Percentiles rank a stretch among this genome's conserved stretches.
Conservation (phyloP, 2,329 filamentous ascomycete genomes). For the Pseudogymnoascus sp. region DNA sequence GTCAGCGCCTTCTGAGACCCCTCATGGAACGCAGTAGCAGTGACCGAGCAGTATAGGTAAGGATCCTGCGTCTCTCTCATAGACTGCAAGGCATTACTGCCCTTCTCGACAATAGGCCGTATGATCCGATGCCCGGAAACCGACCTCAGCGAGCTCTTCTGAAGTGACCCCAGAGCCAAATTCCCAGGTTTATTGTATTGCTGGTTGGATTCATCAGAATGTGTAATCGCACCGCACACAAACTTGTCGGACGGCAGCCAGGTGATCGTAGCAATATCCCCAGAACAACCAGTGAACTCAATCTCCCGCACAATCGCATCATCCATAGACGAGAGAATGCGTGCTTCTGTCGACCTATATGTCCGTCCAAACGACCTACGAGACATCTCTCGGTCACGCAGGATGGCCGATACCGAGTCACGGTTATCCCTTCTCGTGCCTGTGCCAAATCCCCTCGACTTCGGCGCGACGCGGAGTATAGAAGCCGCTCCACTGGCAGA, state of each 20-base stretch:
- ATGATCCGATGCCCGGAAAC: slow-evolving; percentile 49
- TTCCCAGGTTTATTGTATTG: slow-evolving; percentile 61
- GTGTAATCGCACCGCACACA: slow-evolving; percentile 53
- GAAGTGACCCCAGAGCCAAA: slow-evolving; percentile 45
- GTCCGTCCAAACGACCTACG: slow-evolving; percentile 17
- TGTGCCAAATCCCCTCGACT: not conserved
- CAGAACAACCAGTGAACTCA: slow-evolving; percentile 53
- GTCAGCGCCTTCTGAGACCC: slow-evolving; percentile 43
- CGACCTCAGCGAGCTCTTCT: slow-evolving; percentile 37
- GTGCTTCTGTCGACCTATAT: slow-evolving; percentile 16
- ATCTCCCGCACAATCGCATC: slow-evolving; percentile 42
- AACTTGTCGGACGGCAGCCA: slow-evolving; percentile 48
- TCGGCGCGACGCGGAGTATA: not conserved
- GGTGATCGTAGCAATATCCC: slow-evolving; percentile 49
- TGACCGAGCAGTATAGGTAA: slow-evolving; percentile 57
- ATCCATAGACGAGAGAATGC: slow-evolving; percentile 30
- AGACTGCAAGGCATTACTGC: slow-evolving; percentile 46
- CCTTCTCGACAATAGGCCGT: slow-evolving; percentile 43
- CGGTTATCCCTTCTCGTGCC: not conserved
- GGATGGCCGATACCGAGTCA: slow-evolving; percentile 12
- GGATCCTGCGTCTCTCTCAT: slow-evolving; percentile 52
- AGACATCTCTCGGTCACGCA: slow-evolving; percentile 21
- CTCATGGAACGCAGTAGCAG: slow-evolving; percentile 49
- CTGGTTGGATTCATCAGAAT: slow-evolving; percentile 55
- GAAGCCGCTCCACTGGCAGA: not conserved